phyloP scores from a whole-genome alignment of 2,329 filamentous ascomycete species.

The Juglanconis juglandina region DNA sequence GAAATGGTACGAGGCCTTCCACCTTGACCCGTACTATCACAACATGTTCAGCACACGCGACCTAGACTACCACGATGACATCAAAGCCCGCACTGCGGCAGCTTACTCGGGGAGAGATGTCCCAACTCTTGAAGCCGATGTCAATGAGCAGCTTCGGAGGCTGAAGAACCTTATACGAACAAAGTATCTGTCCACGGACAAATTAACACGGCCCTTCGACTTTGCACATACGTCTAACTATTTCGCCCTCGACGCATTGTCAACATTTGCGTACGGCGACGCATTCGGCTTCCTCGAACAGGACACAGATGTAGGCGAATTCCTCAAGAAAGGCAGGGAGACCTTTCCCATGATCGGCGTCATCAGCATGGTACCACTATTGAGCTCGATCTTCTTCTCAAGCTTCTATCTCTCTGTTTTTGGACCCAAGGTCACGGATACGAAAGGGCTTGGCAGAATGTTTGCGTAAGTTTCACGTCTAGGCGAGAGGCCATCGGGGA shows the following conservation, averaged over 20 bases:
- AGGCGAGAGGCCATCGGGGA: no score
- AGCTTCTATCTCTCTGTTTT: not conserved
- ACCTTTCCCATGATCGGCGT: constrained; percentile 33
- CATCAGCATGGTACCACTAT: not conserved
- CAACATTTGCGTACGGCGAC: constrained; percentile 41
- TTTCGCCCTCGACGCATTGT: constrained; percentile 48
- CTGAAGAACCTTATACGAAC: not conserved
- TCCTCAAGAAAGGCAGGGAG: constrained; percentile 36
- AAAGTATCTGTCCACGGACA: not conserved
- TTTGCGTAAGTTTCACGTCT: constrained; percentile 1
- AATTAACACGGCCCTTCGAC: constrained; percentile 37
- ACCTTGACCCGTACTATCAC: constrained; percentile 45
- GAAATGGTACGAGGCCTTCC: constrained; percentile 42
- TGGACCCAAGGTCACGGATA: not conserved
- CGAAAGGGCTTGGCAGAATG: not conserved
- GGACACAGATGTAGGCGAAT: constrained; percentile 40
- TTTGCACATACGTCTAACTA: constrained; percentile 40
- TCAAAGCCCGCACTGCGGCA: constrained; percentile 24
- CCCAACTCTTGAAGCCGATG: constrained; percentile 22
- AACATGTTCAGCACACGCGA: constrained; percentile 45
- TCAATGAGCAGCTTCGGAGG: constrained; percentile 22
- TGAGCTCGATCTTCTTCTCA: constrained; percentile 19
- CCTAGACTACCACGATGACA: constrained; percentile 25
- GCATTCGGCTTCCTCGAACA: constrained; percentile 40
- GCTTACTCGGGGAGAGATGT: constrained; percentile 29